These are phyloP conservation scores for Penicillium silybi DNA, from an alignment of 495 filamentous ascomycete genomes.

Conservation along the genomic window DNA sequence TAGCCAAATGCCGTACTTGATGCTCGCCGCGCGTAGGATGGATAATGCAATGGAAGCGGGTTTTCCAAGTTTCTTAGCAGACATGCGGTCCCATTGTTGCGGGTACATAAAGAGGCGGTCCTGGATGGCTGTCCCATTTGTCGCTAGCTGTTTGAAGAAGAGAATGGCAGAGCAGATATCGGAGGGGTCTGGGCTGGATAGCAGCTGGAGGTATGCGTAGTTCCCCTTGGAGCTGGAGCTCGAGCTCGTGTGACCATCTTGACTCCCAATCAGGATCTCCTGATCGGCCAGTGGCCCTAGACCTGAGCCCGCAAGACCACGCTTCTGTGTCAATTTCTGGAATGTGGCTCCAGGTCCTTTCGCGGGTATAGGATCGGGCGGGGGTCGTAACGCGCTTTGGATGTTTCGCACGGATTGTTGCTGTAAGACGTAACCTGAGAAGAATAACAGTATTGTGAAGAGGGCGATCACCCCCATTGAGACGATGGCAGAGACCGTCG, in stretches of 20 bases:
- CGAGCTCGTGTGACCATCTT: not conserved
- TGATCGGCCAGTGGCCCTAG: conserved; percentile 10
- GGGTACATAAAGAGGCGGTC: conserved; percentile 51
- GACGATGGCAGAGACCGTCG: conserved; percentile 43
- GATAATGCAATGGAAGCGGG: conserved; percentile 31
- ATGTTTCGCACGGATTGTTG: conserved; percentile 63
- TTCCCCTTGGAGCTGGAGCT: conserved; percentile 19
- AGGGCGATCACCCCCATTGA: conserved; percentile 48
- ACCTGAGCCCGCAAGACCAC: conserved; percentile 17
- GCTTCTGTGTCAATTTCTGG: conserved; percentile 19
- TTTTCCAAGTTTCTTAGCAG: conserved; percentile 19
- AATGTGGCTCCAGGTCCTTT: conserved; percentile 18
- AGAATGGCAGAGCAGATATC: conserved; percentile 45
- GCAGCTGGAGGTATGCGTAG: conserved; percentile 44
- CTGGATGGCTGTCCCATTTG: conserved; percentile 33
- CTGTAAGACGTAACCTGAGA: conserved; percentile 68
- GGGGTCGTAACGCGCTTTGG: conserved; percentile 54
- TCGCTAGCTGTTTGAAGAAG: conserved; percentile 41
- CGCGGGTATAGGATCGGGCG: conserved; percentile 10
- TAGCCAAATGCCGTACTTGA: conserved; percentile 44
- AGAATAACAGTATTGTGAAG: conserved; percentile 63
- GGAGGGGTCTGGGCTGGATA: conserved; percentile 42
- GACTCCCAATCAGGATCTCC: conserved; percentile 5
- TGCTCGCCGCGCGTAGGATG: conserved; percentile 34
- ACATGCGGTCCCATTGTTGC: conserved; percentile 40